Evolutionary conservation across 352 stramenopile species (phyloP), one percentile per base, ranked within the genome.

Genomic region (Globisporangium okanoganense): DNA sequence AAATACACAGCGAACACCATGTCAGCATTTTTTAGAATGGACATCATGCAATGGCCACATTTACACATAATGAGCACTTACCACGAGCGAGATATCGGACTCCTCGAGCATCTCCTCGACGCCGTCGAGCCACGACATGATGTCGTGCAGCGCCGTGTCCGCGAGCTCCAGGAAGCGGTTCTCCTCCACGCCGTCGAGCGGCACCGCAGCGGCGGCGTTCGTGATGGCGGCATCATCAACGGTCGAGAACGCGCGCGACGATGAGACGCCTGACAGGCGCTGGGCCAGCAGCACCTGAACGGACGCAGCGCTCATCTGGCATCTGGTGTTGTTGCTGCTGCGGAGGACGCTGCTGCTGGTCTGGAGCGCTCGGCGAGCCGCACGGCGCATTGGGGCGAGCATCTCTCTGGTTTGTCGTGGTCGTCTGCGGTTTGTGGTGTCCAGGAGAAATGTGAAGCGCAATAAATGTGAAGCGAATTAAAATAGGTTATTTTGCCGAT

Each of bases 31-130:
- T 16, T 47, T 18, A 14, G 40, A 0, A n/a, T 45, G 13, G 40
- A 45, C 40, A 47, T 5, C 41, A 27, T 13, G n/a, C 8, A 49
- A 49, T 27, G 10, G 38, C 35, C 40, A 14, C 1, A 13, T n/a
- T n/a, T n/a, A 35, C 51, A 16, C 36, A 45, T 14, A 45, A 9
- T 33, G 3, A 22, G 8, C 9, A 58, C 79, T 16, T 66, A 95
- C 86, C 54, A 84, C 72, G 45, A 90, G 78, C 49, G 85, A 81
- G 62, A 95, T 73, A 64, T 95, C 86, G 14, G 80, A 87, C 33
- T 95, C 84, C 6, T 92, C 84, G 1, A 95, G 73, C 79, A 94
- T 92, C 62, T 92, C 84, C 50, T 95, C 86, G 31, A 95, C 80
- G 41, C 85, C 86, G 59, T 94, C 86, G 44, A 95, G 58, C 79